Base-by-base conservation (phyloP, 1,139 yeast species). In the Candida gigantensis region DNA sequence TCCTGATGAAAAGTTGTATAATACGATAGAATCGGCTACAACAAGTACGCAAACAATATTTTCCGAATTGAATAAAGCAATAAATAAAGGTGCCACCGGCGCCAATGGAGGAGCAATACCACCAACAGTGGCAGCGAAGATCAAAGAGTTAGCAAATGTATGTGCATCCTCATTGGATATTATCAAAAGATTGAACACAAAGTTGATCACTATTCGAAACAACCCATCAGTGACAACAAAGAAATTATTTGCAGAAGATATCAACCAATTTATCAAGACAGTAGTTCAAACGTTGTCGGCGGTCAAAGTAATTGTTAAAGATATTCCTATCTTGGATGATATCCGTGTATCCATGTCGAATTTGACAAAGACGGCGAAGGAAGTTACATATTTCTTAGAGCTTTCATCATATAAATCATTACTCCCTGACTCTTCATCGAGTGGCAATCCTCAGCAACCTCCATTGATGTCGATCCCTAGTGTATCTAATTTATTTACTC, bases 301-400 rank as follows among this genome's bases (percentile, higher is more conserved):
- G 1, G 89, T 94, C 0, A 89, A 88, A 54, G 77, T 79, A 1
- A 79, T 92, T n/a, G 84, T 87, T 75, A 73, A 75, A 39, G 96
- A 87, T 50, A 67, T 88, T 41, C 92, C 95, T 0, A 74, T 81
- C 10, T 68, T 90, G 35, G 83, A 85, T 49, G 96, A 86, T 40
- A 85, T 86, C 3, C 69, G 96, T 43, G 79, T 87, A 5, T 82
- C 86, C 6, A 74, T 90, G 65, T 87, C 96, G 0, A 77, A 81
- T 23, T 66, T 90, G 40, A 89, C 97, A 0, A 81, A 88, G 45
- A 84, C 90, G 4, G 87, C 96, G 2, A 90, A 90, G 53, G 97
- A 90, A 51, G 86, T 90, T 9, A 89, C 97, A 0, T 80, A 86
- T 10, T 69, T 86, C 48, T 62, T 89, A 32, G 96, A 89, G 53